These are phyloP conservation scores for Mytilinidion resinicola DNA, from an alignment of 495 filamentous ascomycete genomes.

Conservation along the genomic window DNA sequence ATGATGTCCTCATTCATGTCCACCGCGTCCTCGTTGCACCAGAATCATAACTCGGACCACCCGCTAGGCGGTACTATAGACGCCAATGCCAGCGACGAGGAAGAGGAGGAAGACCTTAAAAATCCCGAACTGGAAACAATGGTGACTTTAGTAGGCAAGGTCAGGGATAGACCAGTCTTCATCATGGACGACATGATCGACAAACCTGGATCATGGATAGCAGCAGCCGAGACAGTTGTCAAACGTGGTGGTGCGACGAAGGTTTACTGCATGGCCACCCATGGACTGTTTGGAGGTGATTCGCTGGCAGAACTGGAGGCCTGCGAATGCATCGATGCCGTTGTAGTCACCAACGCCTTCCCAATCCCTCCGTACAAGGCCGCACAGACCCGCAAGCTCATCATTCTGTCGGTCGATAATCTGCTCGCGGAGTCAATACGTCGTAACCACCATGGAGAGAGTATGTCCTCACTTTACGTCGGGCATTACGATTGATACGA, in stretches of 20 bases:
- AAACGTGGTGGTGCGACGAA: constrained; percentile 86
- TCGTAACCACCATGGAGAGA: constrained; percentile 85
- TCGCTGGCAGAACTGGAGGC: constrained; percentile 84
- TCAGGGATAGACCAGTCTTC: constrained; percentile 76
- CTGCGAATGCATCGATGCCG: constrained; percentile 85
- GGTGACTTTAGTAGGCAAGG: constrained; percentile 92
- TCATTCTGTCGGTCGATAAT: constrained; percentile 79
- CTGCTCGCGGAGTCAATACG: constrained; percentile 87
- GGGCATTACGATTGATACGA: constrained; percentile 26
- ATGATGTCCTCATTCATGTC: constrained; percentile 66
- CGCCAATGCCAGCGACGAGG: constrained; percentile 71
- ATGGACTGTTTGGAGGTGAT: constrained; percentile 86
- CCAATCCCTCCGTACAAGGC: constrained; percentile 71
- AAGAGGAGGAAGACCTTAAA: constrained; percentile 73
- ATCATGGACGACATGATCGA: constrained; percentile 99
- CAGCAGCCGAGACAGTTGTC: constrained; percentile 94
- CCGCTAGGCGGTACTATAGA: constrained; percentile 80
- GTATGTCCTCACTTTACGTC: constrained; percentile 42
- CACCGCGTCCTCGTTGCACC: constrained; percentile 45
- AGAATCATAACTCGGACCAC: constrained; percentile 44
- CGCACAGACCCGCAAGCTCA: constrained; percentile 64
- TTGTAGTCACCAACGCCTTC: constrained; percentile 95
- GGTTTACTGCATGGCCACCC: constrained; percentile 96
- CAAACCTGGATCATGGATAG: constrained; percentile 93
- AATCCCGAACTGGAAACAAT: constrained; percentile 78